Evolutionary conservation across 2,329 filamentous ascomycete genomes (phyloP), one percentile per base, ranked within the genome.

Genomic region (Dactylellina parvicollis): DNA sequence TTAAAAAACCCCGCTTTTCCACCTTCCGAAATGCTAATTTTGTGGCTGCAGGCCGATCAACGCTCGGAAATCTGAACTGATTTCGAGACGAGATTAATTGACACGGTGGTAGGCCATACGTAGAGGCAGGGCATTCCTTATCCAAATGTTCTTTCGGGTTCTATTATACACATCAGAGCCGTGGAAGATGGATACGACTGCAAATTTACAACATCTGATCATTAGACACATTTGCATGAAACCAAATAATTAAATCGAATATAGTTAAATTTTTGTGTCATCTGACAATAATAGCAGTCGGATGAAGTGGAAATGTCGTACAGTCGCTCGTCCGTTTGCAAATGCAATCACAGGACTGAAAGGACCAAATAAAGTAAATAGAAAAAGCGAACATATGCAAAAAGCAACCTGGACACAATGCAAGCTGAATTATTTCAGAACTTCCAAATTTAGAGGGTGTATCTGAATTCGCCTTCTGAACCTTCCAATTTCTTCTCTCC

Each of bases 401-500:
- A 72, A 59, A 18, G 24, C 44, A 20, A 12, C n/a, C n/a, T n/a
- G n/a, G n/a, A 50, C 38, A 54, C 49, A 52, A 66, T 8, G 59
- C 54, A 57, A n/a, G 18, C 32, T 57, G 32, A 10, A 18, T 24
- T 4, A 16, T 10, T 16, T 0, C 24, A 20, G 8, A 20, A 49
- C 12, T 32, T 40, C n/a, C 49, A 30, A 34, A 22, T 22, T 66
- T 57, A 73, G 26, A 73, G 24, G 9, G 69, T 73, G 54, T 60
- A 73, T 61, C 69, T 66, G 60, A 73, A 73, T 1, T 65, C 55
- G 22, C 49, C 50, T n/a, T 66, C 60, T 18, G 46, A 47, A 18
- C 60, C 69, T 56, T 73, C 69, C 8, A 73, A 32, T 47, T 54
- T 66, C 69, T 61, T 73, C 54, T 73, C 69, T 3, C 69, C 69